A percentile compares a stretch with the other conserved stretches of the same genome.
These are phyloP conservation scores for Pezicula rhizophila DNA, from an alignment of 2,329 filamentous ascomycete genomes.

Conservation along the genomic window DNA sequence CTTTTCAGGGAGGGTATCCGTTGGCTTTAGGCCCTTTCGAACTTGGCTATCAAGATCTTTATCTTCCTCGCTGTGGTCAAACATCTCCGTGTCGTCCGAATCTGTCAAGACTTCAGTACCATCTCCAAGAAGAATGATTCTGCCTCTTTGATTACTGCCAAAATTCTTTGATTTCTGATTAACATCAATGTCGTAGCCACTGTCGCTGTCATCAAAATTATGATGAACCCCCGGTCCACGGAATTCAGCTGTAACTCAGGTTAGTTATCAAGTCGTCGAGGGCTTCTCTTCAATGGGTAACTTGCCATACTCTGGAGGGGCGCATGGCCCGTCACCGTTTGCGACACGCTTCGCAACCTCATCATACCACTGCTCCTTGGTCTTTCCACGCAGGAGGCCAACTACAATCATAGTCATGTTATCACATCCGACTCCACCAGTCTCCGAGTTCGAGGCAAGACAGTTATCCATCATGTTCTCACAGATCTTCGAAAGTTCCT, in stretches of 20 bases:
- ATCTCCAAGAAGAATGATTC: slow-evolving; percentile 92
- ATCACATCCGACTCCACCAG: slow-evolving; percentile 94
- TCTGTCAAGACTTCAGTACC: slow-evolving; percentile 89
- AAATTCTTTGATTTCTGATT: slow-evolving; percentile 59
- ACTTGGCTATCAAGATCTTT: slow-evolving; percentile 83
- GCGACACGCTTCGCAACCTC: slow-evolving; percentile 90
- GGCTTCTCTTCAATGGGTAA: slow-evolving; percentile 13
- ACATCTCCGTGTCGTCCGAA: slow-evolving; percentile 87
- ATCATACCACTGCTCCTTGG: slow-evolving; percentile 97
- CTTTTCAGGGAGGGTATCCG: slow-evolving; percentile 10
- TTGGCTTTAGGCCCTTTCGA: slow-evolving; percentile 47
- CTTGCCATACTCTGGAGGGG: slow-evolving; percentile 97
- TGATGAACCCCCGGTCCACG: slow-evolving; percentile 76
- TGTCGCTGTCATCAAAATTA: slow-evolving; percentile 75
- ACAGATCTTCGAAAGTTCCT: slow-evolving; percentile 89
- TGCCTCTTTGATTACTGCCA: slow-evolving; percentile 66
- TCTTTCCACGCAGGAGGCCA: slow-evolving; percentile 83
- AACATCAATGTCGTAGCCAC: slow-evolving; percentile 70
- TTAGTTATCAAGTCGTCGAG: slow-evolving; percentile 19
- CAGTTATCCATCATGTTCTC: slow-evolving; percentile 99
- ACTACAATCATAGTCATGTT: slow-evolving; percentile 99
- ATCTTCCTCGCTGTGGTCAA: slow-evolving; percentile 81
- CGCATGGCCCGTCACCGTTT: slow-evolving; percentile 94
- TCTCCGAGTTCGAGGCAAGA: slow-evolving; percentile 94
- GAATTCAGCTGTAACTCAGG: slow-evolving; percentile 62